Percentiles rank a stretch among this genome's conserved stretches.
phyloP scores from a whole-genome alignment of 2,329 filamentous ascomycete species.

The Peltaster fructicola region DNA sequence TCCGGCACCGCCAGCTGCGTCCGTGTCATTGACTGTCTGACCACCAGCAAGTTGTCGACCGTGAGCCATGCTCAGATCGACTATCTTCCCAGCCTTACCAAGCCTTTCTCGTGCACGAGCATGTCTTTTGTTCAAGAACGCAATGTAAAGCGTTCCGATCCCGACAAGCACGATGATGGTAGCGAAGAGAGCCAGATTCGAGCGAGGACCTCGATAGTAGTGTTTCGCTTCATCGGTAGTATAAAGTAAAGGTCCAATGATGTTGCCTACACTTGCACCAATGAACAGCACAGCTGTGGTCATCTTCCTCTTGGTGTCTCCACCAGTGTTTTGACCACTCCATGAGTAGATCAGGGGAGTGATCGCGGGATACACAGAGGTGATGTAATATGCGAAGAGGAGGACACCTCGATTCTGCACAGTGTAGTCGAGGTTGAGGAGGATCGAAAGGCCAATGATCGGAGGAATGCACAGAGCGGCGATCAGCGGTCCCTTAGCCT shows the following conservation, averaged over 20 bases:
- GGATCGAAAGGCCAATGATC: constrained; percentile 37
- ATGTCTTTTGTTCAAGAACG: constrained; percentile 37
- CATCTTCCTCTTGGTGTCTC: constrained; percentile 52
- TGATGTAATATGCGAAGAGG: constrained; percentile 41
- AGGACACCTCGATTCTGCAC: constrained; percentile 31
- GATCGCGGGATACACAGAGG: constrained; percentile 43
- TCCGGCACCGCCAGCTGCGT: constrained; percentile 16
- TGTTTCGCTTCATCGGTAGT: constrained; percentile 41
- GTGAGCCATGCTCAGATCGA: constrained; percentile 43
- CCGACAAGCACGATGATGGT: constrained; percentile 37
- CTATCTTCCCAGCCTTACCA: constrained; percentile 40
- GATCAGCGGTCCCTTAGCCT: constrained; percentile 38
- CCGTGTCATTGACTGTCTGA: constrained; percentile 14
- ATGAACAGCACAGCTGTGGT: constrained; percentile 48
- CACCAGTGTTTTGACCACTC: constrained; percentile 46
- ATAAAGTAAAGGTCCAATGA: constrained; percentile 48
- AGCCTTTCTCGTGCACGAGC: constrained; percentile 35
- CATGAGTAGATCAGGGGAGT: constrained; percentile 41
- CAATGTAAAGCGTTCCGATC: constrained; percentile 30
- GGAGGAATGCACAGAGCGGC: constrained; percentile 37
- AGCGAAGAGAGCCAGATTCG: constrained; percentile 44
- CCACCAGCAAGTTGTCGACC: constrained; percentile 24
- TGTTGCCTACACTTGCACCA: constrained; percentile 47
- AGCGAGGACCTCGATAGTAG: constrained; percentile 39
- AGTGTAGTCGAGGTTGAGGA: constrained; percentile 32